Percentiles rank a stretch among this genome's conserved stretches.
Conservation (phyloP, 768 basidiomycete genomes). For the Pholiota conissans region DNA sequence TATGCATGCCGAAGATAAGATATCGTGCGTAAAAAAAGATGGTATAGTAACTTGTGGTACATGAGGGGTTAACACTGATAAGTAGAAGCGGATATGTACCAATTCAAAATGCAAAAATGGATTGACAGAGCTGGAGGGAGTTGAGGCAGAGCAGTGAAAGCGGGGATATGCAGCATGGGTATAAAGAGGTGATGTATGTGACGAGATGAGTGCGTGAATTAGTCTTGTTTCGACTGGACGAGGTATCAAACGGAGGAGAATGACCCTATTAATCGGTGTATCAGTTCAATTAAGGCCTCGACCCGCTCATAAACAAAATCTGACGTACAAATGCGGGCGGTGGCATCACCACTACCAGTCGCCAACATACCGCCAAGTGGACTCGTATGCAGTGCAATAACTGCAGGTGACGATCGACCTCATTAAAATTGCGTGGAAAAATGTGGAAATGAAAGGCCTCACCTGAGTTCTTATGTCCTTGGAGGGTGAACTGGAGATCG, state of each 20-base stretch:
- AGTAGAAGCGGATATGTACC: background rate
- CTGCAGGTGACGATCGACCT: slow-evolving; percentile 20
- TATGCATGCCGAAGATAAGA: background rate
- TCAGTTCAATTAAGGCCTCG: background rate
- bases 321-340: slow-evolving; percentile 50
- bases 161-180: background rate
- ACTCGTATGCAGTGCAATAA: slow-evolving; percentile 48
- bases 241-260: slow-evolving; percentile 7
- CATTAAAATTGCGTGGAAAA: background rate
- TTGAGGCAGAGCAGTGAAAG: background rate
- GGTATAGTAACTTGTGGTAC: too few species aligned
- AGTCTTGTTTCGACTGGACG: background rate
- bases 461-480: slow-evolving; percentile 39
- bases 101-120: background rate
- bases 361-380: slow-evolving; percentile 43
- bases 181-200: background rate
- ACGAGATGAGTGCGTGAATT: background rate
- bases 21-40: background rate
- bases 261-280: slow-evolving; percentile 8
- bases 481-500: slow-evolving; percentile 87
- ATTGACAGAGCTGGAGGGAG: background rate
- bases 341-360: slow-evolving; percentile 52
- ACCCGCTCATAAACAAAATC: background rate
- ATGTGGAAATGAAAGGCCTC: background rate
- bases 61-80: too few species aligned